Percentiles rank a stretch among this genome's conserved stretches.
phyloP scores from a whole-genome alignment of 768 basidiomycete genomes.

The Tubosaeta brunneosetosa region DNA sequence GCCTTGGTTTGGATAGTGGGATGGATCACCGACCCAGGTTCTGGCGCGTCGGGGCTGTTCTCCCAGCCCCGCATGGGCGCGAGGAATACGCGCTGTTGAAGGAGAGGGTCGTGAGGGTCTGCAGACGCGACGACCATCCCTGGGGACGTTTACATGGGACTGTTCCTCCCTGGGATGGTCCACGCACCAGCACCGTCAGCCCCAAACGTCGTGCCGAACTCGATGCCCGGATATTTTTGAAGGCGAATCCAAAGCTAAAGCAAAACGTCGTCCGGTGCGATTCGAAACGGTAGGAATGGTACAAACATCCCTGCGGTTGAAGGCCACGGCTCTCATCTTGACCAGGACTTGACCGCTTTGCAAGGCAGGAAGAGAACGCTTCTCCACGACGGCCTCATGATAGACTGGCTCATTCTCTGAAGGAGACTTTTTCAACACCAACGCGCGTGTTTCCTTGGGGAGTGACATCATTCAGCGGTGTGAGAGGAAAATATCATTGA shows the following conservation, averaged over 20 bases:
- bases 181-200: slow-evolving; percentile 66
- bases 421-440: slow-evolving; percentile 46
- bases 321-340: slow-evolving; percentile 61
- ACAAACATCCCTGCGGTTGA: slow-evolving; percentile 73
- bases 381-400: slow-evolving; percentile 54
- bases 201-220: slow-evolving; percentile 56
- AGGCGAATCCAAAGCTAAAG: slow-evolving; percentile 68
- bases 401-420: slow-evolving; percentile 39
- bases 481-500: background rate
- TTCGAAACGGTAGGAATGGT: background rate
- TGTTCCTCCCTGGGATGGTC: background rate
- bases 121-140: slow-evolving; percentile 61
- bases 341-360: slow-evolving; percentile 59
- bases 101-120: slow-evolving; percentile 48
- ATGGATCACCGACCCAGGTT: slow-evolving; percentile 44
- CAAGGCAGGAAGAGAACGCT: slow-evolving; percentile 46
- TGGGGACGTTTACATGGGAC: slow-evolving; percentile 21
- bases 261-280: background rate
- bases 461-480: slow-evolving; percentile 5
- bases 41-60: slow-evolving; percentile 57
- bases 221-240: slow-evolving; percentile 63
- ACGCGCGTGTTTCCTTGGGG: slow-evolving; percentile 43
- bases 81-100: slow-evolving; percentile 69
- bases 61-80: slow-evolving; percentile 77
- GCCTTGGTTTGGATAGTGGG: background rate